Base-by-base conservation (phyloP, 2,329 filamentous ascomycete species). In the Aquanectria penicillioides region DNA sequence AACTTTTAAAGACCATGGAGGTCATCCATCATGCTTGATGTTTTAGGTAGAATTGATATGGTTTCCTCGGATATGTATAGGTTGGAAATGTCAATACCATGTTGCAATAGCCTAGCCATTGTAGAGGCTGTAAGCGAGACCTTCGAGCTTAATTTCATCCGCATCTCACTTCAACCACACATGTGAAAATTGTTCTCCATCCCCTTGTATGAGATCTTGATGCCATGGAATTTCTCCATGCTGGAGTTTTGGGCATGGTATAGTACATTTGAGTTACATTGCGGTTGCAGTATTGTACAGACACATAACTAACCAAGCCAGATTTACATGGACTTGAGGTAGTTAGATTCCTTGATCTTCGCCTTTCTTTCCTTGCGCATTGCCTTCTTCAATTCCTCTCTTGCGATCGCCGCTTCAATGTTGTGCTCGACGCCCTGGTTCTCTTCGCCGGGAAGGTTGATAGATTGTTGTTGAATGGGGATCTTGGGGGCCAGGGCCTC, bases 291-390 rank as follows among this genome's bases (percentile, higher is more conserved):
- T 73, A 65, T 65, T 69, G 62, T 72, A 70, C 71, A 73, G 47
- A 43, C 60, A 40, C 52, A 47, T 58, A 34, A 31, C 49, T 41
- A 62, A 53, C 28, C 44, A 31, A 47, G 57, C 33, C 18, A 48
- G 44, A 23, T 65, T 79, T 81, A 87, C 90, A 94, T 92, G 37
- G 87, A 86, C 84, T 90, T 91, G 77, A 95, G 85, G 83, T 93
- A 95, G 79, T 95, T 95, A 73, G 78, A 79, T 82, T 95, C 92
- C 86, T 94, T 94, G 72, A 95, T 95, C 77, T 83, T 86, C 59
- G 85, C 86, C 77, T 89, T 86, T 73, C 91, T 83, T 80, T 93
- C 90, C 74, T 85, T 85, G 71, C 91, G 85, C 90, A 93, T 88
- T 28, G 87, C 88, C 77, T 82, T 85, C 65, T 83, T 89, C 69